A percentile compares a stretch with the other conserved stretches of the same genome.
Evolutionary conservation across 805 yeast species (phyloP).

Genomic region (Pichia occidentalis): DNA sequence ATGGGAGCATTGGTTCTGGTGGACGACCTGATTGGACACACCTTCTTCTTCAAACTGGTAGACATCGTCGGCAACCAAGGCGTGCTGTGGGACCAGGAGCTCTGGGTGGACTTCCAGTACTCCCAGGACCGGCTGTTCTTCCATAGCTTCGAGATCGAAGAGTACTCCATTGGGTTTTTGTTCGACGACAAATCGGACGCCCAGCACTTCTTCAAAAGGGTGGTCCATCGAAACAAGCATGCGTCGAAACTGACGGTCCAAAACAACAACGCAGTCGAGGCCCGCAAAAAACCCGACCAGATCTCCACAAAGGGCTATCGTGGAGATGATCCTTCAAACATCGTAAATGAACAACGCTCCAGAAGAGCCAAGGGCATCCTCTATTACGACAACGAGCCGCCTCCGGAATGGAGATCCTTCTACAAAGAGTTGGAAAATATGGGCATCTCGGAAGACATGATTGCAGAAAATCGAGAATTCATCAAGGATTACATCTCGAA

Average conservation of each 20-base stretch:
- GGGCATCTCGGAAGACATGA: conserved; percentile 84
- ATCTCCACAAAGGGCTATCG: conserved; percentile 51
- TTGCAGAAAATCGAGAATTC: conserved; percentile 77
- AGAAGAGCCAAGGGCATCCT: conserved; percentile 52
- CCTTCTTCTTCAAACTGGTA: conserved; percentile 83
- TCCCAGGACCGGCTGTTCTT: conserved; percentile 92
- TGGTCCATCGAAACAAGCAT: conserved; percentile 66
- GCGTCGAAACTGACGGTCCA: conserved; percentile 80
- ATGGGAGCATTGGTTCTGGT: conserved; percentile 82
- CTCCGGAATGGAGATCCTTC: conserved; percentile 76
- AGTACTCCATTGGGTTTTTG: conserved; percentile 76
- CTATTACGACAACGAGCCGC: conserved; percentile 74
- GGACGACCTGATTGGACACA: conserved; percentile 91
- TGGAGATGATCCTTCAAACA: conserved; percentile 38
- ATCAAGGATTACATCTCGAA: conserved; percentile 70
- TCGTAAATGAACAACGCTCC: conserved; percentile 44
- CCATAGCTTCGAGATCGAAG: conserved; percentile 91
- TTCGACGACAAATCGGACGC: conserved; percentile 91
- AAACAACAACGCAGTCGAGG: conserved; percentile 83
- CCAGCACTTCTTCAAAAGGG: conserved; percentile 73
- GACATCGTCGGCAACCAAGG: conserved; percentile 80
- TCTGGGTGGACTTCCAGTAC: conserved; percentile 81
- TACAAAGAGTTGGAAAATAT: conserved; percentile 66
- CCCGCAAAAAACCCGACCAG: conserved; percentile 44
- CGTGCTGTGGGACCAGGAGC: conserved; percentile 95